A percentile compares a stretch with the other conserved stretches of the same genome.
Evolutionary conservation across 1,284 basidiomycete species (phyloP).

Genomic region (Rhizopogon parksii): DNA sequence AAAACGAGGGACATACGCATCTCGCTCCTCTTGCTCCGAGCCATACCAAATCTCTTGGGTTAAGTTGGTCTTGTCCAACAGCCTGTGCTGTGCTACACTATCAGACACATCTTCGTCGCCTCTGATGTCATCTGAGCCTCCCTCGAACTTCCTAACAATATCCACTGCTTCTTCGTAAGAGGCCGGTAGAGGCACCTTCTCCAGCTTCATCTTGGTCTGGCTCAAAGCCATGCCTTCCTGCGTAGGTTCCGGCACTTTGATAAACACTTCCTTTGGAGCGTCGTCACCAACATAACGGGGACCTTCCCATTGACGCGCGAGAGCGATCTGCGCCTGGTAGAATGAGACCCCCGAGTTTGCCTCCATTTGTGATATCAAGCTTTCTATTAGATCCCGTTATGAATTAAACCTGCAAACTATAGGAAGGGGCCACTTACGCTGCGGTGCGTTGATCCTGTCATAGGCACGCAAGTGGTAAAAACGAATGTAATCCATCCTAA

Average conservation of each 20-base stretch:
- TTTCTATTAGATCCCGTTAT: constrained; percentile 26
- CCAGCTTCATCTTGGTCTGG: constrained; percentile 48
- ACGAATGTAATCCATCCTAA: constrained; percentile 69
- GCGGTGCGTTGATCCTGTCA: constrained; percentile 85
- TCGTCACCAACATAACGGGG: constrained; percentile 33
- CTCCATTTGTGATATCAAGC: constrained; percentile 67
- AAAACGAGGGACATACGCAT: constrained; percentile 45
- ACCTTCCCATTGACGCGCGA: constrained; percentile 78
- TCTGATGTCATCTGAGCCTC: constrained; percentile 46
- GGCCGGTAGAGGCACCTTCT: constrained; percentile 59
- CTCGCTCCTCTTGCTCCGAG: constrained; percentile 72
- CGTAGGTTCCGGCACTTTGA: constrained; percentile 44
- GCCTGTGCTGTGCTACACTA: constrained; percentile 74
- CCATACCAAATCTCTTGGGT: constrained; percentile 78
- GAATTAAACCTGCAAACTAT: background rate
- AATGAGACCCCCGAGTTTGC: constrained; percentile 71
- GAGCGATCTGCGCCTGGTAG: constrained; percentile 80
- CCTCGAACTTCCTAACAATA: constrained; percentile 62
- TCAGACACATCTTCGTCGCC: constrained; percentile 59
- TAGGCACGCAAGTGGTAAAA: constrained; percentile 90
- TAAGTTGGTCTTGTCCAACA: constrained; percentile 55
- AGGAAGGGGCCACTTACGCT: constrained; percentile 32
- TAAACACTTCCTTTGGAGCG: constrained; percentile 43
- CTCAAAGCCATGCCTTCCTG: constrained; percentile 34
- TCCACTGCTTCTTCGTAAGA: constrained; percentile 58